Base-by-base conservation (phyloP, 1,139 yeast species). In the Debaryomycetaceae sp. region DNA sequence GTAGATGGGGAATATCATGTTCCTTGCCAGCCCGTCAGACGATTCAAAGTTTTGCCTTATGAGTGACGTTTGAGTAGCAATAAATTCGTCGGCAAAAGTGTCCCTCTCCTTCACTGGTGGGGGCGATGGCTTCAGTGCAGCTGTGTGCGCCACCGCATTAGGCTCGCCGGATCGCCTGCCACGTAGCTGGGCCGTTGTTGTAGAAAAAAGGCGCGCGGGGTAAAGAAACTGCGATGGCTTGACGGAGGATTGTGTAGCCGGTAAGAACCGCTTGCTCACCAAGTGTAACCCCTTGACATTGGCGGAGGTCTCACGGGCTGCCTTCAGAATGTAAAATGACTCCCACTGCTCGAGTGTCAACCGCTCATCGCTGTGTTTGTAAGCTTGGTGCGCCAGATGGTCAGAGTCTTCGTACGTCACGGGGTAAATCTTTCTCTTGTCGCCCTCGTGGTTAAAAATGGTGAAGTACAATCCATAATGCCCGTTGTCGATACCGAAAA, bases 381-480 rank as follows among this genome's bases (percentile, higher is more conserved):
- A 22, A 15, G 25, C 5, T 10, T 25, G 23, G 12, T 25, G 34
- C 16, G 27, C 15, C 14, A 16, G 30, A 9, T 15, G 4, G 7
- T 34, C 34, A 14, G 28, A 17, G 27, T 23, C 28, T 18, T 31
- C 32, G 29, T 30, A 33, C 15, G 21, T 33, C 7, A 25, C 25
- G 4, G 36, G 36, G 5, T 25, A 17, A 9, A 25, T 29, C 18
- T 38, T 38, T 16, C 39, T 38, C 18, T 35, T 39, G 28, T 51
- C 61, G 13, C 50, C 52, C 35, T 67, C 73, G 29, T 58, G 61
- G 40, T 58, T 62, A 44, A 61, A 65, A 31, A 67, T 60, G 6
- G 70, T 55, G 38, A 54, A 67, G 43, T 67, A 67, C 25, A 67
- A 47, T 0, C 73, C 74, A 43, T 65, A 67, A 37, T 67, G 73